These are phyloP conservation scores for Candida arabinofermentans DNA, from an alignment of 805 yeast species.

Conservation along the genomic window DNA sequence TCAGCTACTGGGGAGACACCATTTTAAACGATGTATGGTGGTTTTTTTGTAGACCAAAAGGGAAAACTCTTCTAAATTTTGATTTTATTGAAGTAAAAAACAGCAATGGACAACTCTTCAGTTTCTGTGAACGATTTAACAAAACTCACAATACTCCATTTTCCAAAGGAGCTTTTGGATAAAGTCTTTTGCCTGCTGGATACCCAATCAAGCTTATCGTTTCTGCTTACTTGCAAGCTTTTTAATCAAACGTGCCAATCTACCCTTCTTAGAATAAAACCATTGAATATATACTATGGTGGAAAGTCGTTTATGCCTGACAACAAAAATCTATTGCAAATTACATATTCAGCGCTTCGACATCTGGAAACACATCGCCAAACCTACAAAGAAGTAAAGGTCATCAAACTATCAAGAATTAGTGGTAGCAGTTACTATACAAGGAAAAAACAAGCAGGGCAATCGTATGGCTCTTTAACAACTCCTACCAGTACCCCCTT, in stretches of 20 bases:
- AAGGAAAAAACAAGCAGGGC: no score
- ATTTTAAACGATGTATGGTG: no score
- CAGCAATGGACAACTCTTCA: no score
- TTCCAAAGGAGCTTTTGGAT: constrained; percentile 26
- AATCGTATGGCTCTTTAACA: no score
- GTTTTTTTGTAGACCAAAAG: no score
- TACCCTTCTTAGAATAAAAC: constrained; percentile 17
- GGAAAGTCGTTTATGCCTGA: constrained; percentile 4
- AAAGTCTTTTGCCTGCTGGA: constrained; percentile 11
- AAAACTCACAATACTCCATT: constrained; percentile 6
- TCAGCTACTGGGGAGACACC: no score
- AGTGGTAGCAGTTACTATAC: neutral
- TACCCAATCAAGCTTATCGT: constrained; percentile 12
- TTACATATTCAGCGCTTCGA: constrained; percentile 10
- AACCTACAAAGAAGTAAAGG: constrained; percentile 12
- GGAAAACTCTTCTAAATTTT: no score
- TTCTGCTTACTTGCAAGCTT: constrained; percentile 16
- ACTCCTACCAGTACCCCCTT: neutral
- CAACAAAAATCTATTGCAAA: constrained; percentile 6
- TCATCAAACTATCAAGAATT: constrained; percentile 12
- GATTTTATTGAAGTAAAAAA: no score
- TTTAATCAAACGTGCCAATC: constrained; percentile 16
- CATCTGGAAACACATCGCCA: constrained; percentile 10
- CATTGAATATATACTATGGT: constrained; percentile 14
- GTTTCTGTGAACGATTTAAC: neutral